Base-by-base conservation (phyloP, 306 rosid genomes). In the Cyclanthera cordifolia region DNA sequence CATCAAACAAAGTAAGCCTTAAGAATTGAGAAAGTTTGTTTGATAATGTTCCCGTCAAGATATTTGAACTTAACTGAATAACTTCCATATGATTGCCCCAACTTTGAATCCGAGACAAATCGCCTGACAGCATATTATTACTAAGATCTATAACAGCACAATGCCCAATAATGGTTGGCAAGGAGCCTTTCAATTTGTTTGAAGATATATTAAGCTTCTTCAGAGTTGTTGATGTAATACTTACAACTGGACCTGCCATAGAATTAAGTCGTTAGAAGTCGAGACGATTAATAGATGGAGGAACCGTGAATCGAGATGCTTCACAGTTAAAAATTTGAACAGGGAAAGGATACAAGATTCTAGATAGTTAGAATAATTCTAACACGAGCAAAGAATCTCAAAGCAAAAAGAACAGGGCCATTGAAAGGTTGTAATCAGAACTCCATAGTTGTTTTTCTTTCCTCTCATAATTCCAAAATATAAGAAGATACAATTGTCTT, bases 71-170 rank as follows among this genome's bases (percentile, higher is more conserved):
- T 51, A 89, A 67, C 80, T 82, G 83, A 78, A 89, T 76, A 53
- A 85, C 84, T 79, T 89, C 89, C 6, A 87, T 83, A 79, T 87
- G 79, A 77, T 87, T 85, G 39, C 94, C 94, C 96, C 96, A 89
- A 74, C 79, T 74, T 63, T 63, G 81, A 72, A 87, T 82, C 82
- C 86, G 82, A 25, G 89, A 83, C 67, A 89, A 20, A 68, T 85
- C 67, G 48, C 91, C 94, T 1, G 83, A 85, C 34, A 89, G 75
- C 77, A 51, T 77, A 73, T 89, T 89, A 50, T 87, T 87, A 71
- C 96, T 87, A 70, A 89, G 79, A 76, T 89, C 96, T 72, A 89
- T 23, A 63, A 75, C 52, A 49, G 85, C 68, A 71, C 96, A 89
- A 46, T 77, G 87, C 12, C 91, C 89, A 53, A 87, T 78, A 52